Conservation (phyloP, 805 yeast species). For the Lipomyces starkeyi region DNA sequence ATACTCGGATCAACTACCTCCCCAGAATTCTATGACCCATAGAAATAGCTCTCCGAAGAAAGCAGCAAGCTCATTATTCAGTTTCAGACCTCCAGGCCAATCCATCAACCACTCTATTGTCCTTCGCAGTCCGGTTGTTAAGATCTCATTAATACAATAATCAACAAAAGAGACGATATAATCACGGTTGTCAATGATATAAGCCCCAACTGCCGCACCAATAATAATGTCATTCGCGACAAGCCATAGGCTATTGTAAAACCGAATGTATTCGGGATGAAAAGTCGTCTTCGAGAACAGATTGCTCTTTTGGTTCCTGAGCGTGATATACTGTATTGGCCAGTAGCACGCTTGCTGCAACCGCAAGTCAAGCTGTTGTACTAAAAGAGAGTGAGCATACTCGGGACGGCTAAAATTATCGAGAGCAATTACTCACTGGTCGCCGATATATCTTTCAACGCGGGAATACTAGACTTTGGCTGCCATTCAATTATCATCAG, state of each 20-base stretch:
- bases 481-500: constrained; percentile 44
- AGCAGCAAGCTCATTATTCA: constrained; percentile 81
- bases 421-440: constrained; percentile 43
- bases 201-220: constrained; percentile 66
- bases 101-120: constrained; percentile 76
- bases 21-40: constrained; percentile 83
- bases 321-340: constrained; percentile 76
- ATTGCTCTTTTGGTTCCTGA: constrained; percentile 51
- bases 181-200: constrained; percentile 51
- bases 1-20: constrained; percentile 19
- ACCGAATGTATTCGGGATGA: constrained; percentile 59
- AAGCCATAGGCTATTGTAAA: constrained; percentile 89
- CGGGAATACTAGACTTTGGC: constrained; percentile 31
- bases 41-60: constrained; percentile 85
- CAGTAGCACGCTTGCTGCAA: constrained; percentile 75
- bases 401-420: not conserved
- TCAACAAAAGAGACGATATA: constrained; percentile 40
- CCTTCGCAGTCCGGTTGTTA: constrained; percentile 55
- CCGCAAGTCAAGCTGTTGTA: constrained; percentile 80
- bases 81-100: constrained; percentile 92
- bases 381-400: constrained; percentile 37
- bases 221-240: constrained; percentile 79
- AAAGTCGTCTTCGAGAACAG: constrained; percentile 50
- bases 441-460: constrained; percentile 55
- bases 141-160: constrained; percentile 48